Base-by-base conservation (phyloP, 2,329 filamentous ascomycete genomes). In the Penicillium freii region DNA sequence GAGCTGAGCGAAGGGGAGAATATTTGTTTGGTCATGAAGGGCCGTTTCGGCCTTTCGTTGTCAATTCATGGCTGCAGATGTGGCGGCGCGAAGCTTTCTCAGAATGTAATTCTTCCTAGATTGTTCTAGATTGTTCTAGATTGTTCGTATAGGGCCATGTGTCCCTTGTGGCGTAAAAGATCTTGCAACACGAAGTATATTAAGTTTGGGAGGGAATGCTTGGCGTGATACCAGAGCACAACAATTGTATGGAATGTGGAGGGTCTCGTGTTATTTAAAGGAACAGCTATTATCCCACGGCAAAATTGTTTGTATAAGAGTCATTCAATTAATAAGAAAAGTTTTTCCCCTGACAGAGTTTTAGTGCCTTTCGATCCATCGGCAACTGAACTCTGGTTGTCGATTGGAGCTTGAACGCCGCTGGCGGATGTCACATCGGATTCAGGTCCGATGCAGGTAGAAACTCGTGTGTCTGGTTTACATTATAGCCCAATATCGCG, bases 1-100 rank as follows among this genome's bases (percentile, higher is more conserved):
- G 8, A 75, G 42, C 61, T 84, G 75, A 10, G 72, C 73, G 39
- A 76, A 77, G 0, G 83, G 82, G 2, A 87, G 75, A 19, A 85
- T 77, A 57, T 86, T 83, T 9, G 79, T 84, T 66, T 86, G 83
- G 64, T 84, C 81, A 66, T 81, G 78, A 40, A 82, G 71, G 13
- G 74, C 73, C 62, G 72, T 75, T 61, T 82, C 80, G 44, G 78
- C 78, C 27, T 62, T 69, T 57, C 66, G 64, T 61, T 73, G 72
- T 43, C 69, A 70, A 59, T 67, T 69, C 71, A 73, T 71, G 15
- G 31, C 61, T 52, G 40, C 27, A 42, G 19, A 17, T 54, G 15
- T 38, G 9, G 21, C 13, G 11, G 17, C 27, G 13, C 21, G 8
- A 43, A 45, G 19, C 21, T 42, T 13, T 25, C 6, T 34, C 13